Base-by-base conservation (phyloP, 2,329 filamentous ascomycete species). In the Ophiostoma triangulosporum region DNA sequence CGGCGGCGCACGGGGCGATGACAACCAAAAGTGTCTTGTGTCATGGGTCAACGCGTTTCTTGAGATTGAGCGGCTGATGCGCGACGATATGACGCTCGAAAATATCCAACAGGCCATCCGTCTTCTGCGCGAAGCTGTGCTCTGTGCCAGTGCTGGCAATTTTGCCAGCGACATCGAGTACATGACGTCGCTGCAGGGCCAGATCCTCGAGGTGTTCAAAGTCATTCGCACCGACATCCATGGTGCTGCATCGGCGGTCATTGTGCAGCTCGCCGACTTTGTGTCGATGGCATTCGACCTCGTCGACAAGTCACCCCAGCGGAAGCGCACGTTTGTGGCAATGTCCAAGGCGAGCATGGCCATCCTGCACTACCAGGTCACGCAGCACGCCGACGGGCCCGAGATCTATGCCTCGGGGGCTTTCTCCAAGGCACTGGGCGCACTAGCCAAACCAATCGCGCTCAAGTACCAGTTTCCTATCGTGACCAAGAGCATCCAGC, bases 271-370 rank as follows among this genome's bases (percentile, higher is more conserved):
- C 9, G 79, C 88, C 1, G 78, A 86, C 50, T 81, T 95, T 56
- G 76, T 81, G 8, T 76, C 79, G 2, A 71, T 95, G 32, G 84
- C 88, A 1, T 90, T 87, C 60, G 67, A 71, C 0, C 62, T 66
- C 29, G 67, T 64, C 14, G 63, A 57, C 56, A 22, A 22, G 2
- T 61, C 57, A 35, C 26, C 43, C 5, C 62, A 60, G 7, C 64
- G 67, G 54, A 80, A 80, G 54, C 85, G 88, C 6, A 95, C 88
- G 0, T 97, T 89, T 63, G 81, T 98, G 53, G 91, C 93, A 32
- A 78, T 97, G 63, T 88, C 90, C 1, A 95, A 93, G 65, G 79
- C 80, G 20, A 81, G 84, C 55, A 93, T 95, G 76, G 70, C 75
- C 2, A 77, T 88, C 46, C 67, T 94, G 2, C 74, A 85, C 58